A percentile compares a stretch with the other conserved stretches of the same genome.
phyloP scores from a whole-genome alignment of 2,329 filamentous ascomycete genomes.

The Aureobasidium sp. region DNA sequence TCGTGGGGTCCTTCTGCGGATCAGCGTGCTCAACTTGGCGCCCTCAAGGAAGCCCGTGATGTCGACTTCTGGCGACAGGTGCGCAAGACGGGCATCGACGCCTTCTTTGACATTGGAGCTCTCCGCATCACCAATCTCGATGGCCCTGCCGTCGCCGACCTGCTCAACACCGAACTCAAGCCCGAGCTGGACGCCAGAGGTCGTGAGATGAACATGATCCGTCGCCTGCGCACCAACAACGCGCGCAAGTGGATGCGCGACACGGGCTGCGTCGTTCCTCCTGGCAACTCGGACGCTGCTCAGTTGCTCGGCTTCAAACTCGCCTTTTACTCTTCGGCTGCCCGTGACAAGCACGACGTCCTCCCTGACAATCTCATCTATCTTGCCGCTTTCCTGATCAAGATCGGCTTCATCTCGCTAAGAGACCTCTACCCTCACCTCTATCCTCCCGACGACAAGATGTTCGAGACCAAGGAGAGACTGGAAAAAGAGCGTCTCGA shows the following conservation, averaged over 20 bases:
- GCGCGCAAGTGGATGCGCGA: slow-evolving; percentile 68
- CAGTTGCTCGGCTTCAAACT: slow-evolving; percentile 96
- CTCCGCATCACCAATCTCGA: slow-evolving; percentile 58
- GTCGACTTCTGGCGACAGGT: slow-evolving; percentile 72
- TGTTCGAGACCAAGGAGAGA: slow-evolving; percentile 65
- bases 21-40: slow-evolving; percentile 54
- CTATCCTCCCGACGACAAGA: slow-evolving; percentile 74
- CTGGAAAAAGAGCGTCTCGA: slow-evolving; percentile 71
- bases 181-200: slow-evolving; percentile 33
- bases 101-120: slow-evolving; percentile 84
- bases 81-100: slow-evolving; percentile 66
- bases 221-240: slow-evolving; percentile 46
- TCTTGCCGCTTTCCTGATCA: slow-evolving; percentile 84
- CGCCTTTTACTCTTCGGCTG: slow-evolving; percentile 81
- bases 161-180: slow-evolving; percentile 26
- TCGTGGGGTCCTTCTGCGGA: slow-evolving; percentile 60
- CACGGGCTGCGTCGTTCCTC: slow-evolving; percentile 74
- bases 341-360: slow-evolving; percentile 65
- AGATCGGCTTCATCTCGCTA: slow-evolving; percentile 92
- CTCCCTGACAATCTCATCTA: slow-evolving; percentile 91
- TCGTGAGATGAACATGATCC: slow-evolving; percentile 31
- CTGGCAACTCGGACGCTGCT: slow-evolving; percentile 84
- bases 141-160: slow-evolving; percentile 32
- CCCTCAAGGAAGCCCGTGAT: slow-evolving; percentile 60
- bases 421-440: slow-evolving; percentile 87